These are phyloP conservation scores for Neurospora pannonica DNA, from an alignment of 495 filamentous ascomycete species.

Conservation along the genomic window DNA sequence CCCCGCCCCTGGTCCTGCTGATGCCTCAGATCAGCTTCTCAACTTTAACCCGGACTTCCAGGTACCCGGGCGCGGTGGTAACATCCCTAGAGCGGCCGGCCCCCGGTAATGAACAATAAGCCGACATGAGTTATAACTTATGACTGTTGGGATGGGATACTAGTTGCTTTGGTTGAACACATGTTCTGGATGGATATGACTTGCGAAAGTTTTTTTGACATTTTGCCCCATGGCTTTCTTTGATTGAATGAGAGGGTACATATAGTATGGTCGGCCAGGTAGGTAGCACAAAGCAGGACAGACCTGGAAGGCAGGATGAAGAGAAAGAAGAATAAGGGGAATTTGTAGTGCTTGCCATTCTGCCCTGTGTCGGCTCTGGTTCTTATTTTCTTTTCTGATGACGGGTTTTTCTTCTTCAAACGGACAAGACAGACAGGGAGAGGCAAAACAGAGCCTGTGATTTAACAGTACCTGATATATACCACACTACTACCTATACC, in stretches of 20 bases:
- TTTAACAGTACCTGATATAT: neutral
- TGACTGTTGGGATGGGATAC: neutral
- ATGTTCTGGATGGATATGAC: neutral
- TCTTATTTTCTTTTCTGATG: neutral
- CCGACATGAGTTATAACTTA: neutral
- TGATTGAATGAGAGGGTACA: neutral
- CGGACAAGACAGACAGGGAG: neutral
- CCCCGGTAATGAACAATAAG: neutral
- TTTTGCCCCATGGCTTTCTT: neutral
- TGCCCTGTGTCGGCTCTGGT: neutral
- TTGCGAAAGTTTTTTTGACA: neutral
- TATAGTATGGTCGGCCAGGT: neutral
- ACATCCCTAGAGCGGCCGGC: constrained; percentile 7
- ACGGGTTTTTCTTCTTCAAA: neutral
- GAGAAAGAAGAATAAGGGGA: neutral
- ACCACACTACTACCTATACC: neutral
- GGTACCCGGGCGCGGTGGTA: constrained; percentile 29
- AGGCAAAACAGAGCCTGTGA: neutral
- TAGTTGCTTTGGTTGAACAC: neutral
- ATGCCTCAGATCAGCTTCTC: constrained; percentile 44
- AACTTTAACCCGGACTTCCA: constrained; percentile 70
- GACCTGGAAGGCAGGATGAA: neutral
- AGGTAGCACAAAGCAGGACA: neutral
- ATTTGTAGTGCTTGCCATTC: neutral
- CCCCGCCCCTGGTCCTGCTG: constrained; percentile 13